Base-by-base conservation (phyloP, 768 basidiomycete species). In the Wakefieldia striispora region DNA sequence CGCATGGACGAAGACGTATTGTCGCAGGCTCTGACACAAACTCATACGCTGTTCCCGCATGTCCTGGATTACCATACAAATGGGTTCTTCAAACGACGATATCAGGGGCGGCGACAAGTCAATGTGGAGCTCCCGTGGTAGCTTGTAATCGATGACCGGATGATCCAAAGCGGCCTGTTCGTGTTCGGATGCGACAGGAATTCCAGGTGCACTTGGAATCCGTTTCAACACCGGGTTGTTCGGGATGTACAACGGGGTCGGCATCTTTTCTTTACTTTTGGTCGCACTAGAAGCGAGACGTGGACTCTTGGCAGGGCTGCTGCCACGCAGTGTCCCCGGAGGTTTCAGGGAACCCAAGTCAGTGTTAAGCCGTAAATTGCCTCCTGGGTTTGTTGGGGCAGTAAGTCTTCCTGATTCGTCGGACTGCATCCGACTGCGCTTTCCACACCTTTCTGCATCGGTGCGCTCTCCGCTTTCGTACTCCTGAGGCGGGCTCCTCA, bases 21-120 rank as follows among this genome's bases (percentile, higher is more conserved):
- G 95, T 50, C 94, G 75, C 62, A 95, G 71, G 66, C 89, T 95
- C 74, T 95, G 95, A 64, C 95, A 95, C 53, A 97, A 70, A 61
- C 91, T 93, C 95, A 98, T 98, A 46, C 95, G 76, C 70, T 97
- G 95, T 67, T 95, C 86, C 39, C 95, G 79, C 86, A 98, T 92
- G 63, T 94, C 91, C 69, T 95, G 91, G 43, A 97, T 75, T 1
- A 97, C 79, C 47, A 83, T 78, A 65, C 78, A 83, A 35, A 97
- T 80, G 3, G 95, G 95, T 40, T 91, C 86, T 27, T 78, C 75
- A 54, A 86, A 82, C 31, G 75, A 73, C 38, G 81, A 82, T 51
- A 91, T 68, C 39, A 75, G 70, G 16, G 76, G 76, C 4, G 91
- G 89, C 12, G 79, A 80, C 36, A 64, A 58, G 23, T 70, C 69